phyloP scores from a whole-genome alignment of 2,329 filamentous ascomycete genomes.

The Fusarium sp. region DNA sequence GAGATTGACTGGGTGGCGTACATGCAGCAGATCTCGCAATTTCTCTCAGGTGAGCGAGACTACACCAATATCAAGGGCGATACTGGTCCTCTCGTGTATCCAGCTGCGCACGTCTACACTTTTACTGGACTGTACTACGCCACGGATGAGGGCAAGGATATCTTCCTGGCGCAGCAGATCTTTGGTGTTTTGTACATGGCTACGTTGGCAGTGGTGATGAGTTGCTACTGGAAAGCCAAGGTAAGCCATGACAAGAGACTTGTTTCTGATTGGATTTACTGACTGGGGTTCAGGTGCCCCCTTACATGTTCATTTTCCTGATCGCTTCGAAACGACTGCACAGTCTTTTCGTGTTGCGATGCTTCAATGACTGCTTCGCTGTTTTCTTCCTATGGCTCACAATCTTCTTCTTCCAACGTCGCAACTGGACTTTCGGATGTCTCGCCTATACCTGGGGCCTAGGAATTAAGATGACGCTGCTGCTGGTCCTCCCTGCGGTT shows the following conservation, averaged over 20 bases:
- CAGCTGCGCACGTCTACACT: constrained; percentile 91
- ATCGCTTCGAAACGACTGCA: constrained; percentile 92
- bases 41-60: constrained; percentile 85
- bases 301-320: constrained; percentile 87
- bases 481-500: constrained; percentile 85
- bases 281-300: constrained; percentile 71
- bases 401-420: constrained; percentile 82
- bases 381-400: constrained; percentile 84
- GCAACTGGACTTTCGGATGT: constrained; percentile 79
- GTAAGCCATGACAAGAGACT: constrained; percentile 56
- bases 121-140: constrained; percentile 84
- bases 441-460: constrained; percentile 82
- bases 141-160: constrained; percentile 81
- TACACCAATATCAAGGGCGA: constrained; percentile 87
- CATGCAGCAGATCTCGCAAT: constrained; percentile 91
- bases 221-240: constrained; percentile 81
- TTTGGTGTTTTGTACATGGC: constrained; percentile 85
- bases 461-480: constrained; percentile 94
- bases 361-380: constrained; percentile 97
- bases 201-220: constrained; percentile 81
- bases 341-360: constrained; percentile 90
- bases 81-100: constrained; percentile 95
- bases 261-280: neutral
- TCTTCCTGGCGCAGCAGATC: constrained; percentile 83
- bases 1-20: constrained; percentile 99